phyloP scores from a whole-genome alignment of 83 land plant species.

The Larix sibirica region DNA sequence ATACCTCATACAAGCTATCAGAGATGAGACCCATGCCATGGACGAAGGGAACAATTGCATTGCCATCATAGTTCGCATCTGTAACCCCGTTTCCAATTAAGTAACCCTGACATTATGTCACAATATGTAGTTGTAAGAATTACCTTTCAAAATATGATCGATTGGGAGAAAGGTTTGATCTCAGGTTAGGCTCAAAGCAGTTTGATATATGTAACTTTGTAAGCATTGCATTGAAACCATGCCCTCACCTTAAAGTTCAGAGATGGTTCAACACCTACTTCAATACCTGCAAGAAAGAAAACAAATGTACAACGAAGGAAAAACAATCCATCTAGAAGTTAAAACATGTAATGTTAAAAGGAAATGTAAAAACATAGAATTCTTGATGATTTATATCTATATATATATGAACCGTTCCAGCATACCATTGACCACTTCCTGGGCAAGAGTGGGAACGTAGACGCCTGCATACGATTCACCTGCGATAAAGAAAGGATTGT shows the following conservation, averaged over 20 bases:
- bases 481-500: conserved; percentile 28
- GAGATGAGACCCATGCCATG: conserved; percentile 50
- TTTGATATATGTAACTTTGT: background rate
- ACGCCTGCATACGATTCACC: conserved; percentile 46
- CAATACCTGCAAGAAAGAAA: background rate
- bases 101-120: conserved; percentile 38
- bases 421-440: background rate
- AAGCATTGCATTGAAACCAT: background rate
- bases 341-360: too few species aligned
- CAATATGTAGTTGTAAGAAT: too few species aligned
- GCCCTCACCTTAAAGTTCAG: conserved; percentile 12
- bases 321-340: too few species aligned
- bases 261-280: background rate
- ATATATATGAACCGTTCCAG: background rate
- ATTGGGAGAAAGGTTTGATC: too few species aligned
- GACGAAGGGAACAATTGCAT: conserved; percentile 24
- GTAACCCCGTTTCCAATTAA: conserved; percentile 42
- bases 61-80: conserved; percentile 22
- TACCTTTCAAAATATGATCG: too few species aligned
- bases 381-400: too few species aligned
- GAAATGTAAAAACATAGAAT: too few species aligned
- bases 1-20: conserved; percentile 41
- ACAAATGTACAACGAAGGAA: too few species aligned
- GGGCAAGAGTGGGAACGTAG: conserved; percentile 20
- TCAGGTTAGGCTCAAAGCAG: too few species aligned